Base-by-base conservation (phyloP, 192 early-diverging fungal genomes). In the Allomyces arbusculus region DNA sequence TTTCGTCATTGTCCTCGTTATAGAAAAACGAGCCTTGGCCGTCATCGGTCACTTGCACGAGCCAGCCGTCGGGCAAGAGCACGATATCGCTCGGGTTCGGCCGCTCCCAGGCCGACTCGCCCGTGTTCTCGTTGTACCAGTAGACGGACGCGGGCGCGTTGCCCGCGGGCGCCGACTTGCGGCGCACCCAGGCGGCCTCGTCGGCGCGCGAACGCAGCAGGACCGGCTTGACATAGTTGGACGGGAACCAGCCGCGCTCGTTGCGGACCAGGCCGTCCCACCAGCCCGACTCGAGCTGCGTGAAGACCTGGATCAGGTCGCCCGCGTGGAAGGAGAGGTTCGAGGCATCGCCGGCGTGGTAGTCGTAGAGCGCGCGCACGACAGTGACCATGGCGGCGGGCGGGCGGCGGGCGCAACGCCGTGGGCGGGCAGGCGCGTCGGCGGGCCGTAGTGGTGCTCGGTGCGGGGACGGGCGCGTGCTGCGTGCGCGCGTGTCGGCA, bases 211-310 rank as follows among this genome's bases (percentile, higher is more conserved):
- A 22, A 23, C 63, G 28, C 20, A 23, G 28, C 28, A 22, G 74
- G 19, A 87, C 64, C 62, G 79, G 75, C 69, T 80, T 73, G 50
- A 90, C 86, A 77, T 89, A 91, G 76, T 92, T 90, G 25, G 85
- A 86, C 11, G 91, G 91, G 76, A 92, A 92, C 89, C 90, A 89
- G 23, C 95, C 95, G 61, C 90, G 82, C 68, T 82, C 75, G 62
- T 79, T 84, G 64, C 80, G 79, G 70, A 85, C 87, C 65, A 86
- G 71, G 19, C 95, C 95, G 69, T 94, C 91, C 95, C 95, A 98
- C 95, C 95, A 98, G 16, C 94, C 95, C 1, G 90, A 89, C 66
- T 87, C 83, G 28, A 96, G 85, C 67, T 89, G 88, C 10, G 84
- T 86, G 10, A 94, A 75, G 8, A 98, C 94, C 67, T 92, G 86